Evolutionary conservation across 345 rosid genomes (phyloP).

Genomic region (Dipteronia sinensis): DNA sequence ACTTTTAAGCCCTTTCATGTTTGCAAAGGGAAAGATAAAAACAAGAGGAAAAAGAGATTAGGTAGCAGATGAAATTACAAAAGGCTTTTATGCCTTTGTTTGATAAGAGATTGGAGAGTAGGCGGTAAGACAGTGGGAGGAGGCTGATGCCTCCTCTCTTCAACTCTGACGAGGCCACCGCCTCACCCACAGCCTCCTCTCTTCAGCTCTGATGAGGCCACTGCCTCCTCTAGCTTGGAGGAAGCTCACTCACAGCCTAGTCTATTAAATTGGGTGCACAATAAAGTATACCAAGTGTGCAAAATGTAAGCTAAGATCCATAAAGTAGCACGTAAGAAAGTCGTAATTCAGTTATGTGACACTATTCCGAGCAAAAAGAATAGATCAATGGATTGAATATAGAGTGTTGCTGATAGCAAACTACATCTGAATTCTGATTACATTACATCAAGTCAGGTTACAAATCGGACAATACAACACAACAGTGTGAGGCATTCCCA

Average conservation of each 20-base stretch:
- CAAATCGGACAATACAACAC: constrained; percentile 11
- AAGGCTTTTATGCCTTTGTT: too few species aligned
- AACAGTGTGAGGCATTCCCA: background rate
- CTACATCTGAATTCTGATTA: constrained; percentile 20
- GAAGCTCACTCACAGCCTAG: background rate
- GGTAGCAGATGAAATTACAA: too few species aligned
- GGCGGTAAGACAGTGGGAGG: background rate
- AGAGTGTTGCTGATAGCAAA: background rate
- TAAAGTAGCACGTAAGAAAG: too few species aligned
- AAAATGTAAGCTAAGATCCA: background rate
- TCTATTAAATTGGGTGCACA: background rate
- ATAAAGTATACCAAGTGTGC: background rate
- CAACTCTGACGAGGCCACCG: too few species aligned
- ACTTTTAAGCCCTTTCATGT: too few species aligned
- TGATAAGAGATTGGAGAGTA: too few species aligned
- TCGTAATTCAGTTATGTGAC: background rate
- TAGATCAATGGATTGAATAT: background rate
- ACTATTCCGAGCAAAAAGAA: background rate
- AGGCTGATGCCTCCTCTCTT: background rate
- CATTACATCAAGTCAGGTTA: constrained; percentile 7
- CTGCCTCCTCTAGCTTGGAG: background rate
- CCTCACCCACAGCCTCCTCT: background rate
- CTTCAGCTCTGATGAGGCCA: background rate
- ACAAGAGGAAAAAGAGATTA: too few species aligned
- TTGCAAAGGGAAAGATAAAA: too few species aligned